Evolutionary conservation across 345 rosid species (phyloP), one percentile per base, ranked within the genome.

Genomic region (Moringa oleifera): DNA sequence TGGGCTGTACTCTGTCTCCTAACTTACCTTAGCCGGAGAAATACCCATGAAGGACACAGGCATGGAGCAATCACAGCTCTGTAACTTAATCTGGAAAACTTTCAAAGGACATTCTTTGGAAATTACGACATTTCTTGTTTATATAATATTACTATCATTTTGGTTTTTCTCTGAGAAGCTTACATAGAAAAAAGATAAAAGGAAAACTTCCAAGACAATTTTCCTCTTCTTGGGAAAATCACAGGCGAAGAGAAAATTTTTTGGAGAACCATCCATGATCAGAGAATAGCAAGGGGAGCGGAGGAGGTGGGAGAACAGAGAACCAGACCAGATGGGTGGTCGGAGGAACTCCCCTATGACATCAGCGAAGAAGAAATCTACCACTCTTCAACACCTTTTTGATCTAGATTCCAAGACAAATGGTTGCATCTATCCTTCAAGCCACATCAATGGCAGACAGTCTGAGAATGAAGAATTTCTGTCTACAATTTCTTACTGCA

Each of bases 321-420:
- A n/a, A n/a, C n/a, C n/a, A n/a, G n/a, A n/a, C n/a, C n/a, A 45
- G n/a, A 81, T 86, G 91, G 77, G 75, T 46, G 64, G 55, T 51
- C 66, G 52, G 1, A 73, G 78, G 46, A 68, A 59, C 68, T 59
- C 79, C 11, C 70, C 83, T 16, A 67, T 37, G 63, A 63, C 64
- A 54, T 72, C 75, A 56, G 71, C 81, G 1, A 56, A 50, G 62
- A 83, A 69, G 41, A 71, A 60, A 25, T 55, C 82, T 2, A 55
- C 74, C n/a, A 73, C 77, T 6, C 74, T 77, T 47, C 66, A 65
- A 58, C 18, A 67, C 65, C 78, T 80, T 15, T 82, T 81, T 53
- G 75, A 79, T 45, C 67, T 68, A 6, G 86, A 84, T 18, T 52
- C 79, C 20, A 61, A 54, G 53, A 61, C 28, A 41, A 31, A 20